phyloP scores from a whole-genome alignment of 2,329 filamentous ascomycete species.

The Pseudogymnoascus sp. region DNA sequence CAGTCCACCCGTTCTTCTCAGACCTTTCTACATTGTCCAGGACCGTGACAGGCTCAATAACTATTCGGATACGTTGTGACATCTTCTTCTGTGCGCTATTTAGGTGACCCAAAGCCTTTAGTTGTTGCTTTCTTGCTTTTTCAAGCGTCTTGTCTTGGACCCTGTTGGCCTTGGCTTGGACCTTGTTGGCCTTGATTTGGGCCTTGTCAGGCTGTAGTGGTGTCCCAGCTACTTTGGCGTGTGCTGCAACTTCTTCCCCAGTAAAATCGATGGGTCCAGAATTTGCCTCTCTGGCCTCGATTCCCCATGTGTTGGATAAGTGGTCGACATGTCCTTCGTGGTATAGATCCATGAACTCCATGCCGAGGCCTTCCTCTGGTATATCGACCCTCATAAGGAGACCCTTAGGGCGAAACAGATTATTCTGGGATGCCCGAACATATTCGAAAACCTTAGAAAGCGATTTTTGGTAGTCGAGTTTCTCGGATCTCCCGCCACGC shows the following conservation, averaged over 20 bases:
- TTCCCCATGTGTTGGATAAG: constrained; percentile 5
- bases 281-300: not conserved
- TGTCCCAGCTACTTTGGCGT: not conserved
- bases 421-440: constrained; percentile 14
- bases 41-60: constrained; percentile 15
- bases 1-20: constrained; percentile 14
- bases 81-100: constrained; percentile 8
- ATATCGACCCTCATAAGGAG: constrained; percentile 19
- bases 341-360: constrained; percentile 20
- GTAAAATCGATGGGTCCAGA: not conserved
- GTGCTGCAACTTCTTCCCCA: not conserved
- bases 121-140: not conserved
- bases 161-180: not conserved
- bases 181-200: not conserved
- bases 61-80: constrained; percentile 13
- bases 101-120: not conserved
- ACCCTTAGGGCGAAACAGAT: constrained; percentile 17
- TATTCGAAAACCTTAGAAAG: constrained; percentile 16
- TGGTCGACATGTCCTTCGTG: constrained; percentile 10
- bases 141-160: not conserved
- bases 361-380: constrained; percentile 18
- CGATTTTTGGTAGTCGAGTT: constrained; percentile 11
- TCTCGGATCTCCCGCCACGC: not conserved
- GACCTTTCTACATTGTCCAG: constrained; percentile 11
- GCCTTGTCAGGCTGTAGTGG: not conserved